phyloP scores from a whole-genome alignment of 345 rosid genomes.

The Lepidium didymum region DNA sequence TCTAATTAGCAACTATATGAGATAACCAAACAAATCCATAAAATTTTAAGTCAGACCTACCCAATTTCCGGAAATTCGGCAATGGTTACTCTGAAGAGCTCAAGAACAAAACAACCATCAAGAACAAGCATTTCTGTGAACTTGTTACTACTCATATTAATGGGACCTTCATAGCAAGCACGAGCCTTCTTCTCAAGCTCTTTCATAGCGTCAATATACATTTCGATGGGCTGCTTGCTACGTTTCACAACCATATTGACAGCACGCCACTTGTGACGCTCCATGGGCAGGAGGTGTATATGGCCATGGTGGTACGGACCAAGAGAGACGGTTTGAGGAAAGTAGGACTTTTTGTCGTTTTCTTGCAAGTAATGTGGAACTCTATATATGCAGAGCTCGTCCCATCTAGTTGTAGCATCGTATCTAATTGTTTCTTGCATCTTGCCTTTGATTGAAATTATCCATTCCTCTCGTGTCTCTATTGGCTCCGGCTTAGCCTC shows the following conservation, averaged over 20 bases:
- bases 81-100: constrained; percentile 50
- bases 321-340: constrained; percentile 66
- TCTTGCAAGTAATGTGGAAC: constrained; percentile 25
- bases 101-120: constrained; percentile 63
- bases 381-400: constrained; percentile 22
- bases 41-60: background rate
- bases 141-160: constrained; percentile 43
- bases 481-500: background rate
- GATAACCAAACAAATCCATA: background rate
- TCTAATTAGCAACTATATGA: background rate
- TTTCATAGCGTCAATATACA: constrained; percentile 45
- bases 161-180: constrained; percentile 48
- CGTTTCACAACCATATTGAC: constrained; percentile 49
- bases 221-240: constrained; percentile 31
- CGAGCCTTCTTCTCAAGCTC: constrained; percentile 52
- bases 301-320: constrained; percentile 71
- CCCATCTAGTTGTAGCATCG: constrained; percentile 48
- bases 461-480: constrained; percentile 50
- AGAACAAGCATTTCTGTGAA: constrained; percentile 72
- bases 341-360: constrained; percentile 56
- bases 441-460: constrained; percentile 55
- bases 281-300: constrained; percentile 51
- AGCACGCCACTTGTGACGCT: constrained; percentile 64
- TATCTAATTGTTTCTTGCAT: constrained; percentile 48
- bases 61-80: constrained; percentile 52